Base-by-base conservation (phyloP, 2,329 filamentous ascomycete species). In the Lachnellula willkommii region DNA sequence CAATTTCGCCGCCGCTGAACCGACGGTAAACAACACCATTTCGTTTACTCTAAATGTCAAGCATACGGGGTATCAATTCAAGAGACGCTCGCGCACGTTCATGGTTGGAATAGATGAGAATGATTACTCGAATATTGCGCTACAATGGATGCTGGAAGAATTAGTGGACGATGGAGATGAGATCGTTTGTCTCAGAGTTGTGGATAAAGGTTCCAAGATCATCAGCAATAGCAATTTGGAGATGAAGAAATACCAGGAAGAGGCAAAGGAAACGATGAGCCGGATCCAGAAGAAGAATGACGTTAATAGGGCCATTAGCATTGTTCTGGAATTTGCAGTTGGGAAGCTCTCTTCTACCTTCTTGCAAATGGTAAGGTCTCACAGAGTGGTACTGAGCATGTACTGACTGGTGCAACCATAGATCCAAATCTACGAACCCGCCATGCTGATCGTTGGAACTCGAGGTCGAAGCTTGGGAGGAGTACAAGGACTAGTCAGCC, bases 131-230 rank as follows among this genome's bases (percentile, higher is more conserved):
- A 84, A 89, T 53, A 88, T 86, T 69, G 87, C 87, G 5, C 74
- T 90, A 7, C 83, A 88, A 68, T 90, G 86, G 85, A 78, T 89
- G 60, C 79, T 90, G 52, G 85, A 89, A 63, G 86, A 89, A 69
- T 73, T 90, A 52, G 85, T 89, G n/a, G 86, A 89, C 64, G 87
- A 89, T 69, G 86, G 86, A 3, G 87, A 90, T 64, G 85, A 89
- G 69, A 84, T 90, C 55, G 84, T 90, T 32, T 90, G 87, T 69
- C 71, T 90, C 50, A 76, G 85, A 53, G 86, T 88, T 2, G 80
- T 90, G 24, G 86, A 89, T 64, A 87, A 87, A 68, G 84, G 88
- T 65, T 81, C 83, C 51, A 83, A 81, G 61, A 81, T 88, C 60
- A 81, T 82, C 40, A 81, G 77, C 55, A 83, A 85, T 58, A 72